Evolutionary conservation across 345 rosid genomes (phyloP), one percentile per base, ranked within the genome.

Genomic region (Arabidopsis suecica): DNA sequence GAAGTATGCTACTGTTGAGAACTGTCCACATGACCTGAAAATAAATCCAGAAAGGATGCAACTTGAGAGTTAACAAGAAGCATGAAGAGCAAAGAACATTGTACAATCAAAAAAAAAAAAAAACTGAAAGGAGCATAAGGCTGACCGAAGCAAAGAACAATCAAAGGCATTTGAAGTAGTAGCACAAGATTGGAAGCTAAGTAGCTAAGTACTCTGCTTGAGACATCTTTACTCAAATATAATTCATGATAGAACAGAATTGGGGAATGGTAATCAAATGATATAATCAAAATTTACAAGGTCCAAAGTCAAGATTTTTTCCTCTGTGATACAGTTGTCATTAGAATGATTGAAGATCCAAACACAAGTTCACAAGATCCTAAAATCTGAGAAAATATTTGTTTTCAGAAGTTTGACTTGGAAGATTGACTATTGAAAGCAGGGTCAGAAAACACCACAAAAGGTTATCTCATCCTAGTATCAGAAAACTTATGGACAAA

Each of bases 311-410:
- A 51, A 59, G 61, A 5, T 49, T 30, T 72, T 3, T 55, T 0
- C 44, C 1, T 45, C 12, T 30, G 44, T 40, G 13, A 60, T 30
- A 60, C 37, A 59, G 37, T 9, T 22, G 22, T 65, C 9, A 65
- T 47, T 36, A 67, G 8, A 57, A 58, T 10, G 60, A 47, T 33
- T 66, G 42, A 48, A 58, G 61, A 67, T 67, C 38, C 71, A 73
- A 73, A 55, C 50, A 57, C 65, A 55, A 69, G 73, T 65, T 65
- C 50, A 57, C 65, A 55, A 69, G 73, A 73, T 65, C 55, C 68
- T 25, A 74, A 33, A 49, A 28, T 57, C 44, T 49, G 28, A 67
- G 18, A 38, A 48, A 47, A 8, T 1, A 34, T 33, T n/a, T 37
- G 51, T 56, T 7, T 45, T 3, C 42, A 65, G 23, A 18, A 18